Conservation (phyloP, 768 basidiomycete genomes). For the Pilatotrama ljubarskyi region DNA sequence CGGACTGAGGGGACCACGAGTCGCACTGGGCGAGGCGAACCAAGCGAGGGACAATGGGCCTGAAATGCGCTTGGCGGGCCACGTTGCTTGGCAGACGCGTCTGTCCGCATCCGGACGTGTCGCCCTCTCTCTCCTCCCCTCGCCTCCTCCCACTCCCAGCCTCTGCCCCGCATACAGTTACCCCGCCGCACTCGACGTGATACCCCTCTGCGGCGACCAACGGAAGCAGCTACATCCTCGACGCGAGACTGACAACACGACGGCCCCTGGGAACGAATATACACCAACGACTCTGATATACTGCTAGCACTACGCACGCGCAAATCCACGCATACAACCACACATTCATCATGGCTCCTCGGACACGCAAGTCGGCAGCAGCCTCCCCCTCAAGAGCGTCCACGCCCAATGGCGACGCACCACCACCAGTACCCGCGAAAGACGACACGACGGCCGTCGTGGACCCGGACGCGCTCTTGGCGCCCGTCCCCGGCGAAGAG, state of each 20-base stretch:
- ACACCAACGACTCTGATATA: too few species aligned
- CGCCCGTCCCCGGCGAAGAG: conserved; percentile 26
- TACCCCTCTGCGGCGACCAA: background rate
- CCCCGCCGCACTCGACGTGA: background rate
- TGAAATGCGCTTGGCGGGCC: conserved; percentile 1
- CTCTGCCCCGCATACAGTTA: conserved; percentile 3
- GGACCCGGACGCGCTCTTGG: conserved; percentile 17
- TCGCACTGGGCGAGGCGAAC: conserved; percentile 1
- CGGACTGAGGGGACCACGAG: conserved; percentile 1
- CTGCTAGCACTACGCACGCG: conserved; percentile 1
- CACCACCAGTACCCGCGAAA: conserved; percentile 1
- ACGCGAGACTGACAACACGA: background rate
- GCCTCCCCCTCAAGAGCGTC: background rate
- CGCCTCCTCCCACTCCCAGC: background rate
- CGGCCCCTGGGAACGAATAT: background rate
- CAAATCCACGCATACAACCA: conserved; percentile 2
- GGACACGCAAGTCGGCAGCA: conserved; percentile 21
- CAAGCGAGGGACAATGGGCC: conserved; percentile 2
- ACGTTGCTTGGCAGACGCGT: conserved; percentile 20
- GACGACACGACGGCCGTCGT: conserved; percentile 1
- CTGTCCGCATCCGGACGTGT: conserved; percentile 13
- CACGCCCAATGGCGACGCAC: conserved; percentile 7
- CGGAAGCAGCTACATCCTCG: background rate
- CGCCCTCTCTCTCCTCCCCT: conserved; percentile 6
- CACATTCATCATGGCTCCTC: conserved; percentile 20